These are phyloP conservation scores for Chloranthus sessilifolius DNA, from an alignment of 164 flowering plant species.

Conservation along the genomic window DNA sequence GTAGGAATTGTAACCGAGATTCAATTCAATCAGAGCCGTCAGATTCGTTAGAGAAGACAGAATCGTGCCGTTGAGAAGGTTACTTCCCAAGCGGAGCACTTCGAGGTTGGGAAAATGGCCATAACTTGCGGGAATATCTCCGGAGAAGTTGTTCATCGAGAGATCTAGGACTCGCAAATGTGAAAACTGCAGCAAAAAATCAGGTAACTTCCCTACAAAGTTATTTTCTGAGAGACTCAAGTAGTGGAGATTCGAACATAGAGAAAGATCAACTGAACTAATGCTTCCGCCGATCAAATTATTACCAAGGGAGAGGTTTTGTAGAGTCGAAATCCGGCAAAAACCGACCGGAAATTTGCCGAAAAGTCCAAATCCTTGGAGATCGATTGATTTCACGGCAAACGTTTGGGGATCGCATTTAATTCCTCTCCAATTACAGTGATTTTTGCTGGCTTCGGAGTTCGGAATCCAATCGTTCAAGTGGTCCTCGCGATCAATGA, in stretches of 20 bases:
- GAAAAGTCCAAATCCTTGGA: constrained; percentile 23
- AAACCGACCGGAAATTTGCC: constrained; percentile 53
- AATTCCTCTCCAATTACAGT: constrained; percentile 75
- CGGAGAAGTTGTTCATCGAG: constrained; percentile 37
- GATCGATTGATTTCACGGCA: constrained; percentile 30
- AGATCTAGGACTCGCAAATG: constrained; percentile 24
- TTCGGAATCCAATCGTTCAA: constrained; percentile 13
- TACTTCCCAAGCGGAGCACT: constrained; percentile 26
- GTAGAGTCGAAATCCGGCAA: constrained; percentile 53
- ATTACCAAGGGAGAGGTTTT: constrained; percentile 31
- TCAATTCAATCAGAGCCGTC: constrained; percentile 33
- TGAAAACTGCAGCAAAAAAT: constrained; percentile 26
- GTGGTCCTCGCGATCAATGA: constrained; percentile 1
- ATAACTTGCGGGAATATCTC: constrained; percentile 49
- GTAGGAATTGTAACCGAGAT: constrained; percentile 39
- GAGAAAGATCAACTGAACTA: constrained; percentile 24
- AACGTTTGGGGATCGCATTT: constrained; percentile 26
- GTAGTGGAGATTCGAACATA: constrained; percentile 39
- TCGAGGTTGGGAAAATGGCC: constrained; percentile 41
- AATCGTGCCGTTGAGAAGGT: constrained; percentile 48
- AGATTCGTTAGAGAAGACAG: constrained; percentile 51
- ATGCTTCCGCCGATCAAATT: constrained; percentile 36
- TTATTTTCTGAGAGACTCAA: constrained; percentile 35
- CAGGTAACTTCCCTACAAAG: constrained; percentile 49
- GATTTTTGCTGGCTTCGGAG: constrained; percentile 4